These are phyloP conservation scores for Ajuga chamaepitys DNA, from an alignment of 257 asterid genomes.

Conservation along the genomic window DNA sequence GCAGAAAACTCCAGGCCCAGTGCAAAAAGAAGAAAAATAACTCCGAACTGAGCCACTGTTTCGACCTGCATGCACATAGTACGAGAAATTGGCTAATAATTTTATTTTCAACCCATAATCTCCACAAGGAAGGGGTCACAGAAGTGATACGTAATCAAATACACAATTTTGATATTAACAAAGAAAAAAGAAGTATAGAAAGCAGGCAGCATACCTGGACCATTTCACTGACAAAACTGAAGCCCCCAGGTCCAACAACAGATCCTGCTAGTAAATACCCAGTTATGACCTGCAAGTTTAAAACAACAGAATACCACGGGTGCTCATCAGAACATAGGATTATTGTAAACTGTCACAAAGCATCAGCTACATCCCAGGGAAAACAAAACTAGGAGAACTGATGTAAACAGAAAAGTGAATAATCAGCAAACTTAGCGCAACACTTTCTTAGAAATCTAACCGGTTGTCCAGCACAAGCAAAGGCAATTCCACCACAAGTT, in stretches of 20 bases:
- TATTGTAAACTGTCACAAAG: slow-evolving; percentile 11
- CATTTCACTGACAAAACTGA: slow-evolving; percentile 77
- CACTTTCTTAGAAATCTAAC: slow-evolving; percentile 30
- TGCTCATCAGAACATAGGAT: slow-evolving; percentile 8
- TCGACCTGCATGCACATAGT: slow-evolving; percentile 50
- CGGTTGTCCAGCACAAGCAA: slow-evolving; percentile 89
- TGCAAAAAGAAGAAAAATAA: slow-evolving; percentile 82
- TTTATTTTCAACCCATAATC: neutral
- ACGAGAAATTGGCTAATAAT: slow-evolving; percentile 14
- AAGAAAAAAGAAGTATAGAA: slow-evolving; percentile 3
- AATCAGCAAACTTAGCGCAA: slow-evolving; percentile 1
- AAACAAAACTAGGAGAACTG: slow-evolving; percentile 8
- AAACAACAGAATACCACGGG: slow-evolving; percentile 11
- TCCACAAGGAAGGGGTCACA: slow-evolving; percentile 5
- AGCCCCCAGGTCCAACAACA: slow-evolving; percentile 84
- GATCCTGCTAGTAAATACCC: slow-evolving; percentile 89
- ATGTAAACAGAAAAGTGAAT: neutral
- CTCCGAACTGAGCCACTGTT: slow-evolving; percentile 88
- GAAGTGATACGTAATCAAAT: slow-evolving; percentile 5
- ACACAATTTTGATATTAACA: neutral
- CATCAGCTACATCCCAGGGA: slow-evolving; percentile 11
- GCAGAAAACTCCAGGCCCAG: slow-evolving; percentile 82
- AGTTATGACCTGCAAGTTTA: slow-evolving; percentile 63
- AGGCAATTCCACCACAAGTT: slow-evolving; percentile 87
- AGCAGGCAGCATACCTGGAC: slow-evolving; percentile 57